phyloP scores from a whole-genome alignment of 2,329 filamentous ascomycete genomes.

The Epichloe sylvatica region DNA sequence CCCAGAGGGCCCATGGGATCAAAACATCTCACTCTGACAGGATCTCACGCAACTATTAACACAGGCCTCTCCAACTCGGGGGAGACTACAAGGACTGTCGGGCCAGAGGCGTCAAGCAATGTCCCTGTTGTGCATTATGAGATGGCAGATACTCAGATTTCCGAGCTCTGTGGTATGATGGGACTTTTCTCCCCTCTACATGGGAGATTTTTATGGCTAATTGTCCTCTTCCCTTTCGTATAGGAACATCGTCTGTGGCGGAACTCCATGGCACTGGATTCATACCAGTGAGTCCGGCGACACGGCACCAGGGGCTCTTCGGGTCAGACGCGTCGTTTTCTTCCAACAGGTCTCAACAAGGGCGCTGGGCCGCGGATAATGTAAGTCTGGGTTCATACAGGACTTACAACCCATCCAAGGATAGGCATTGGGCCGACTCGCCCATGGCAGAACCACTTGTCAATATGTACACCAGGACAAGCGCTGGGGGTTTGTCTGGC shows the following conservation, averaged over 20 bases:
- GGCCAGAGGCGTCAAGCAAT: not conserved
- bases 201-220: not conserved
- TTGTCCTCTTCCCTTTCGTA: not conserved
- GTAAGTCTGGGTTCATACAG: not conserved
- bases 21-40: slow-evolving; percentile 19
- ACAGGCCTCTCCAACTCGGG: slow-evolving; percentile 4
- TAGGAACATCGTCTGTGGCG: slow-evolving; percentile 28
- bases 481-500: not conserved
- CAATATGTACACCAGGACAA: not conserved
- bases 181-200: not conserved
- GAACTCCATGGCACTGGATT: slow-evolving; percentile 31
- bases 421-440: not conserved
- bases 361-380: not conserved
- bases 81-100: not conserved
- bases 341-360: not conserved
- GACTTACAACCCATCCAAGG: not conserved
- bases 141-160: slow-evolving; percentile 29
- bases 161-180: slow-evolving; percentile 32
- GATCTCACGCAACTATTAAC: not conserved
- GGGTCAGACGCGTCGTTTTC: not conserved
- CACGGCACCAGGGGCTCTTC: not conserved
- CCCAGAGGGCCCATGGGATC: slow-evolving; percentile 30
- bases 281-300: slow-evolving; percentile 1
- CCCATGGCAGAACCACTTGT: not conserved
- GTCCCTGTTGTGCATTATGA: slow-evolving; percentile 16